phyloP scores from a whole-genome alignment of 2,329 filamentous ascomycete species.

The Sarocladium brachiariae region DNA sequence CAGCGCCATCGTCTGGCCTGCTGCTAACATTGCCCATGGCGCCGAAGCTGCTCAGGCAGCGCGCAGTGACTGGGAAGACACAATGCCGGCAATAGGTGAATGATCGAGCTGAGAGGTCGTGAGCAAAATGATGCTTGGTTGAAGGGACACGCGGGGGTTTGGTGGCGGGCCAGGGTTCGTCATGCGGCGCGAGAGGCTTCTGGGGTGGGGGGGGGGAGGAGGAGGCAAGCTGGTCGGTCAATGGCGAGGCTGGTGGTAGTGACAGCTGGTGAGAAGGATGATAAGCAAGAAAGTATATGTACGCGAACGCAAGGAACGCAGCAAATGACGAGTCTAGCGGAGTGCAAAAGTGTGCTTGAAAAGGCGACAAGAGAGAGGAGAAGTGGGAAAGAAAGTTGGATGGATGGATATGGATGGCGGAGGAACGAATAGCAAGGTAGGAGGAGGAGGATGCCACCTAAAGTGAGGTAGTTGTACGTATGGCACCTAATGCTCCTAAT shows the following conservation, averaged over 20 bases:
- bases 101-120: conserved; percentile 13
- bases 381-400: background rate
- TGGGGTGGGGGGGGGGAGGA: background rate
- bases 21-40: conserved; percentile 91
- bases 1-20: conserved; percentile 73
- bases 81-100: conserved; percentile 13
- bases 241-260: background rate
- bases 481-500: too few species aligned
- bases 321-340: conserved; percentile 2
- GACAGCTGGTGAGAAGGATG: background rate
- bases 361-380: background rate
- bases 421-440: background rate
- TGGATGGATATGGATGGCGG: conserved; percentile 5
- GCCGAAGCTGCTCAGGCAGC: conserved; percentile 16
- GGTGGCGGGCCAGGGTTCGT: conserved; percentile 23
- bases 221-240: background rate
- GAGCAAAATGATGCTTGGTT: conserved; percentile 4
- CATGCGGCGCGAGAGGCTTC: conserved; percentile 11
- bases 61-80: background rate
- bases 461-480: too few species aligned
- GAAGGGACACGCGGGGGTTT: background rate
- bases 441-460: background rate
- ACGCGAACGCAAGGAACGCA: conserved; percentile 5
- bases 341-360: background rate
- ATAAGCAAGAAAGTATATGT: conserved; percentile 8